A percentile compares a stretch with the other conserved stretches of the same genome.
Evolutionary conservation across 768 basidiomycete genomes (phyloP).

Genomic region (Mycena chlorophos): DNA sequence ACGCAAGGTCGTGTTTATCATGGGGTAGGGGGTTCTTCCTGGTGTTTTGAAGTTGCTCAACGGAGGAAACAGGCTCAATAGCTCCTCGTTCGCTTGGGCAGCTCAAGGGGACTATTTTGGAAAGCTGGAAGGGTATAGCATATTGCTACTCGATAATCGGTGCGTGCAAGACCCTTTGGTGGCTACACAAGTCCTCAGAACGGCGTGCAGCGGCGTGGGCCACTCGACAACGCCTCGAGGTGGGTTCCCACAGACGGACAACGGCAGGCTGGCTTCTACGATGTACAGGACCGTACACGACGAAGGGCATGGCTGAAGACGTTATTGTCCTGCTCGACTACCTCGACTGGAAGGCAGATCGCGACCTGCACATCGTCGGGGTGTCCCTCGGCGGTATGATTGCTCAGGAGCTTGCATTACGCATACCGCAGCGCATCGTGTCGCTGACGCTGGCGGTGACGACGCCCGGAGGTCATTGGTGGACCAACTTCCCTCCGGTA

Average conservation of each 20-base stretch:
- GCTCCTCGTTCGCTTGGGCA: conserved; percentile 62
- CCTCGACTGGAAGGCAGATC: conserved; percentile 66
- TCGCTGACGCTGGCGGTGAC: conserved; percentile 72
- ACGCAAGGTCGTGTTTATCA: conserved; percentile 67
- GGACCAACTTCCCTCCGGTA: conserved; percentile 67
- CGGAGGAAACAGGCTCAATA: conserved; percentile 50
- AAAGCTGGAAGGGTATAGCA: conserved; percentile 47
- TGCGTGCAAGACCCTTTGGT: not conserved
- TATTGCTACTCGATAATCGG: conserved; percentile 78
- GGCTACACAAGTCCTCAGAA: not conserved
- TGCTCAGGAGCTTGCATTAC: conserved; percentile 70
- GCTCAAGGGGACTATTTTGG: conserved; percentile 66
- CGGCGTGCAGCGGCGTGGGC: conserved; percentile 60
- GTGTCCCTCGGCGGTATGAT: conserved; percentile 85
- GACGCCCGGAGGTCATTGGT: conserved; percentile 58
- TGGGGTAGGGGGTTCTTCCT: conserved; percentile 28
- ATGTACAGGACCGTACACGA: conserved; percentile 39
- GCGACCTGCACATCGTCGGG: conserved; percentile 70
- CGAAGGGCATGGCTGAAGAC: conserved; percentile 79
- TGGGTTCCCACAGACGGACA: conserved; percentile 65
- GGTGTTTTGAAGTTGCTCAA: conserved; percentile 13
- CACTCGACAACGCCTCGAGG: conserved; percentile 70
- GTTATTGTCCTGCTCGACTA: conserved; percentile 64
- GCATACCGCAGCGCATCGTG: conserved; percentile 64
- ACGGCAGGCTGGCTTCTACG: not conserved